Conservation (phyloP, 495 filamentous ascomycete species). For the Apodospora peruviana region DNA sequence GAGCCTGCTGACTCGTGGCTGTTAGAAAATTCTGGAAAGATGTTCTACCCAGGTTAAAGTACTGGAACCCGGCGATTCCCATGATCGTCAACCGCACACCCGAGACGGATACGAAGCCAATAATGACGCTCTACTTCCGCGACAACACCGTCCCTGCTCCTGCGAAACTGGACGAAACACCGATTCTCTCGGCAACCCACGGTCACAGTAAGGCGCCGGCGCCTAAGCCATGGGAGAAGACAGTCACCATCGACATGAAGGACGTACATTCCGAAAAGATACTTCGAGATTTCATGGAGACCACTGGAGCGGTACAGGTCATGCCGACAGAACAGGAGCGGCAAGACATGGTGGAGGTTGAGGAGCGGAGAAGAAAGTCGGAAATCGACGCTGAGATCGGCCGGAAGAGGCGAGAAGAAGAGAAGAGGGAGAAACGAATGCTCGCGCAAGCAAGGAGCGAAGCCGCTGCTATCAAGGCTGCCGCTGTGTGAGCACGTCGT, state of each 20-base stretch:
- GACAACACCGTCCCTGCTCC: constrained; percentile 24
- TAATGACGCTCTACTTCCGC: constrained; percentile 69
- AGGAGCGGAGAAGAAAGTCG: constrained; percentile 47
- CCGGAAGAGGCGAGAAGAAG: constrained; percentile 56
- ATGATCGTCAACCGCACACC: constrained; percentile 71
- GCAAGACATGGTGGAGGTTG: constrained; percentile 51
- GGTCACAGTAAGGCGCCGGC: constrained; percentile 34
- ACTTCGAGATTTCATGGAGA: constrained; percentile 56
- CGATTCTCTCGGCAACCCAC: constrained; percentile 29
- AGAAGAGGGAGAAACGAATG: constrained; percentile 54
- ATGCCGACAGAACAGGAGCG: constrained; percentile 55
- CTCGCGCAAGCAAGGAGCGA: constrained; percentile 26
- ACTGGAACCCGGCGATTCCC: constrained; percentile 78
- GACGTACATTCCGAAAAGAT: constrained; percentile 57
- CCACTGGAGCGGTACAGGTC: constrained; percentile 63
- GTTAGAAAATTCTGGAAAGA: constrained; percentile 79
- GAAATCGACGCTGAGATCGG: constrained; percentile 54
- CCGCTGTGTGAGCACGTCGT: background rate
- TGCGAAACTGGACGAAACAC: constrained; percentile 16
- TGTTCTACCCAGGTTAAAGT: constrained; percentile 82
- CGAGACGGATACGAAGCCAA: constrained; percentile 54
- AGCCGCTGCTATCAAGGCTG: constrained; percentile 24
- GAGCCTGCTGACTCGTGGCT: background rate
- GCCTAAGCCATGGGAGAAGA: constrained; percentile 37
- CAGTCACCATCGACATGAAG: constrained; percentile 59